phyloP scores from a whole-genome alignment of 2,329 filamentous ascomycete genomes.

The Neopestalotiopsis sp. region DNA sequence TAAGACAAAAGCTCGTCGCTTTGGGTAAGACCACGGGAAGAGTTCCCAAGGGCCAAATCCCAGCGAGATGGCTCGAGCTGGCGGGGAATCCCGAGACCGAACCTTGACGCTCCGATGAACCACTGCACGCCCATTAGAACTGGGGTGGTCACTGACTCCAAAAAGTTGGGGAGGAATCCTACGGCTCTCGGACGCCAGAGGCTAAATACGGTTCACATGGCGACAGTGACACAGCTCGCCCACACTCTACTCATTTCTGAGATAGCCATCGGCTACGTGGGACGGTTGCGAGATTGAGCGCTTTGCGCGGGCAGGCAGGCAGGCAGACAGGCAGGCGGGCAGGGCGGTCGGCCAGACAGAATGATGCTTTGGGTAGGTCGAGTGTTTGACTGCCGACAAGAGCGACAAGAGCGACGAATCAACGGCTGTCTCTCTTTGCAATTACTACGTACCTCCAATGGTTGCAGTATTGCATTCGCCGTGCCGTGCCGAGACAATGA shows the following conservation, averaged over 20 bases:
- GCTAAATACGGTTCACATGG: conserved; percentile 16
- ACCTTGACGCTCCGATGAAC: conserved; percentile 21
- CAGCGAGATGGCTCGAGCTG: conserved; percentile 18
- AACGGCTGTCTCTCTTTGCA: not conserved
- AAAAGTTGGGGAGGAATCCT: conserved; percentile 2
- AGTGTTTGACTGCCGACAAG: not conserved
- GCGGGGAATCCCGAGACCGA: conserved; percentile 18
- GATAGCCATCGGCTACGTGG: not conserved
- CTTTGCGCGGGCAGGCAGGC: no score
- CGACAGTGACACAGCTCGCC: conserved; percentile 7
- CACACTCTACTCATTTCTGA: not conserved
- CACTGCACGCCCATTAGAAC: conserved; percentile 25
- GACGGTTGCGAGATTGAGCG: not conserved
- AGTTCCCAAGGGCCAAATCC: conserved; percentile 11
- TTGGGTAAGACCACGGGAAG: conserved; percentile 16
- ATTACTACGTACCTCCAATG: not conserved
- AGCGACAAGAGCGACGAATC: not conserved
- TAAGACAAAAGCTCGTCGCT: conserved; percentile 3
- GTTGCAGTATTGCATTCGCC: not conserved
- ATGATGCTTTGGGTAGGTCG: conserved; percentile 4
- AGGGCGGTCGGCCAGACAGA: not conserved
- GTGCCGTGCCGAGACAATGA: not conserved
- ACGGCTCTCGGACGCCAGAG: conserved; percentile 11
- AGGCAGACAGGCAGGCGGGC: no score
- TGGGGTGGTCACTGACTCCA: not conserved